Conservation (phyloP, 179 eudicot genomes). For the Gypsophila paniculata region DNA sequence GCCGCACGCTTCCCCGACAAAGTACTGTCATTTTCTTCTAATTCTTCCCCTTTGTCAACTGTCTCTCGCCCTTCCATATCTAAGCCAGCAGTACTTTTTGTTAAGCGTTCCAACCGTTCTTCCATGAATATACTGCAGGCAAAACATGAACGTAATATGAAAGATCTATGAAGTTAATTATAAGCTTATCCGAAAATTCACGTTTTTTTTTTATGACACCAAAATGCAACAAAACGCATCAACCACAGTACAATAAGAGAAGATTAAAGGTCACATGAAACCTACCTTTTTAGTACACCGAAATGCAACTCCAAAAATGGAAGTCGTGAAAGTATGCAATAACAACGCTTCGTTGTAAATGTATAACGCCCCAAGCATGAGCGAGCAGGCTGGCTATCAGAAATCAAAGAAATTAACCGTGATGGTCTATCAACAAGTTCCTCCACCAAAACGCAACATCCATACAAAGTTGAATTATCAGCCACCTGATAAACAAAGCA, state of each 20-base stretch:
- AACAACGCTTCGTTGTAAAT: conserved; percentile 83
- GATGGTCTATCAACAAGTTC: conserved; percentile 85
- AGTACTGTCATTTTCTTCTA: conserved; percentile 31
- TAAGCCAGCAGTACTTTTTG: conserved; percentile 48
- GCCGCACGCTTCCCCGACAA: conserved; percentile 31
- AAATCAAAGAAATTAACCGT: conserved; percentile 69
- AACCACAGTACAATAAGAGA: background rate
- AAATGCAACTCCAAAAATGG: conserved; percentile 92
- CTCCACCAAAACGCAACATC: conserved; percentile 88
- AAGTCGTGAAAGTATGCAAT: conserved; percentile 87
- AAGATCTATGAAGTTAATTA: conserved; percentile 4
- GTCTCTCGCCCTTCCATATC: conserved; percentile 42
- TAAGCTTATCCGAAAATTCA: background rate
- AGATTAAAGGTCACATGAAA: background rate
- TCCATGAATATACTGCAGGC: conserved; percentile 70
- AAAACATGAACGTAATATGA: conserved; percentile 19
- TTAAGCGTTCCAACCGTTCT: conserved; percentile 79
- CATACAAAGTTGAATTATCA: conserved; percentile 85
- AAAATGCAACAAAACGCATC: conserved; percentile 7
- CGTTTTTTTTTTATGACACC: background rate
- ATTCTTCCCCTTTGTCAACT: conserved; percentile 35
- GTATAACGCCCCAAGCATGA: conserved; percentile 61
- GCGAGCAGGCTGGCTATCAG: conserved; percentile 50
- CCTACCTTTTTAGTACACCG: conserved; percentile 80
- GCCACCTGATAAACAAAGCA: conserved; percentile 53